These are phyloP conservation scores for Medicago lupulina DNA, from an alignment of 306 rosid species.

Conservation along the genomic window DNA sequence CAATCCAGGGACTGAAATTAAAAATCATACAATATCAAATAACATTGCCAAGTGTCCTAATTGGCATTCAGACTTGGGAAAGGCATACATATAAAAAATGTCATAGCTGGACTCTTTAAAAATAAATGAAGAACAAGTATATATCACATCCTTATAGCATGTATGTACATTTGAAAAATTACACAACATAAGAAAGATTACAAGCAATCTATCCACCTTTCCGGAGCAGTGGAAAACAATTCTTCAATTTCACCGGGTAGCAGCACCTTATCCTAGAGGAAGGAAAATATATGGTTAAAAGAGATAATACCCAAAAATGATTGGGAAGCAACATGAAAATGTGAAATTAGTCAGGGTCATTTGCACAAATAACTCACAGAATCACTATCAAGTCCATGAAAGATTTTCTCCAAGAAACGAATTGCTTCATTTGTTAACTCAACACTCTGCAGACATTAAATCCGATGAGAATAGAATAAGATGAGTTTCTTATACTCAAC, in stretches of 20 bases:
- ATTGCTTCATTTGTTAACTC: conserved; percentile 93
- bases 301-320: conserved; percentile 20
- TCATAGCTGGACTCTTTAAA: conserved; percentile 13
- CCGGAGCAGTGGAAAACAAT: conserved; percentile 94
- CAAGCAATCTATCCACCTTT: conserved; percentile 59
- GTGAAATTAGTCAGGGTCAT: conserved; percentile 17
- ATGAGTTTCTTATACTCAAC: neutral
- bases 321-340: conserved; percentile 15
- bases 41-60: conserved; percentile 16
- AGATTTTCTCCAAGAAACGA: conserved; percentile 74
- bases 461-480: conserved; percentile 32
- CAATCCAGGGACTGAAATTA: conserved; percentile 81
- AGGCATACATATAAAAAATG: conserved; percentile 29
- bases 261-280: conserved; percentile 75
- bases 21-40: conserved; percentile 41
- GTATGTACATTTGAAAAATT: conserved; percentile 1
- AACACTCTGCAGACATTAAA: conserved; percentile 74
- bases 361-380: conserved; percentile 56
- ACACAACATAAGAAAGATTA: conserved; percentile 3
- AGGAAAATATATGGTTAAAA: conserved; percentile 31
- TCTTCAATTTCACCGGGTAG: conserved; percentile 84
- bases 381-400: conserved; percentile 72
- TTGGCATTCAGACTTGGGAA: conserved; percentile 23
- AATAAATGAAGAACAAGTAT: conserved; percentile 3
- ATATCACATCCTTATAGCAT: neutral